phyloP scores from a whole-genome alignment of 1,284 basidiomycete species.

The Laetiporus sulphureus region DNA sequence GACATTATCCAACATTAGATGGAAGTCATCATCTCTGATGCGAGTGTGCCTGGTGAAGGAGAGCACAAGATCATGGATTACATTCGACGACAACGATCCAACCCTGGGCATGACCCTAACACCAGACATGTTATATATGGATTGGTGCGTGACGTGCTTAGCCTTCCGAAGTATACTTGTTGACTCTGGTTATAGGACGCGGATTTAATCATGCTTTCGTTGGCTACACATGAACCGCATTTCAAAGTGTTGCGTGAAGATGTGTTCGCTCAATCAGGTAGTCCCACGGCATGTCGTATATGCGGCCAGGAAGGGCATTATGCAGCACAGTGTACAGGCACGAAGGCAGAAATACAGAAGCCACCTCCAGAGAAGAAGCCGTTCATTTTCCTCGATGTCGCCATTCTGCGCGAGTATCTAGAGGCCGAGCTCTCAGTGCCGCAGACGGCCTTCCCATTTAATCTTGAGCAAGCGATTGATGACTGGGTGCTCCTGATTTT shows the following conservation, averaged over 20 bases:
- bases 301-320: conserved; percentile 95
- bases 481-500: conserved; percentile 99
- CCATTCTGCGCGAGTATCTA: conserved; percentile 94
- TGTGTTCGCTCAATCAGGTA: conserved; percentile 86
- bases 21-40: conserved; percentile 96
- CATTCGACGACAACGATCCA: conserved; percentile 85
- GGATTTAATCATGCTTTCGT: conserved; percentile 97
- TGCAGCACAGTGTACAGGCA: conserved; percentile 86
- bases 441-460: conserved; percentile 80
- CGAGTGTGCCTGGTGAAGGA: conserved; percentile 96
- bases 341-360: conserved; percentile 60
- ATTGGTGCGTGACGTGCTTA: conserved; percentile 46
- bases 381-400: conserved; percentile 98
- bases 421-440: conserved; percentile 90
- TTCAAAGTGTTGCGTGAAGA: conserved; percentile 98
- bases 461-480: conserved; percentile 95
- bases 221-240: conserved; percentile 97
- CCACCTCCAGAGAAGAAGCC: conserved; percentile 84
- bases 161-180: neutral
- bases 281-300: conserved; percentile 74
- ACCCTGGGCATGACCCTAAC: conserved; percentile 90
- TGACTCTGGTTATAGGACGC: conserved; percentile 65
- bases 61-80: conserved; percentile 99
- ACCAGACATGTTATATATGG: conserved; percentile 98
- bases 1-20: too few species aligned